Conservation (phyloP, 2,329 filamentous ascomycete species). For the Canariomyces notabilis region DNA sequence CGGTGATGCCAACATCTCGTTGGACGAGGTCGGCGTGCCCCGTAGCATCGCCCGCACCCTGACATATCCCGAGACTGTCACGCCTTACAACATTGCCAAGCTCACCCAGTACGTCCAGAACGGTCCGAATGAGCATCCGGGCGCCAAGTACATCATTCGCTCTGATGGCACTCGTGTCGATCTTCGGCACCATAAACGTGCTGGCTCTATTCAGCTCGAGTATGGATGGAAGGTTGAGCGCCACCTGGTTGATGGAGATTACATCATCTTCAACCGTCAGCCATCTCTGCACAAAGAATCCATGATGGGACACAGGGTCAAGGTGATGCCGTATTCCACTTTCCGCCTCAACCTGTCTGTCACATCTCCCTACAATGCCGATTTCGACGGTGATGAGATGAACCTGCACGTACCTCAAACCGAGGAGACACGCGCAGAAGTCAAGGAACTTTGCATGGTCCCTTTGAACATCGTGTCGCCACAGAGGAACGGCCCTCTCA, state of each 20-base stretch:
- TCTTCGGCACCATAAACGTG: slow-evolving; percentile 84
- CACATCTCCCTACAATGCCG: slow-evolving; percentile 97
- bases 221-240: slow-evolving; percentile 99
- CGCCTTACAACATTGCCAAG: slow-evolving; percentile 94
- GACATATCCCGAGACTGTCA: slow-evolving; percentile 96
- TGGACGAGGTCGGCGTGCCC: slow-evolving; percentile 96
- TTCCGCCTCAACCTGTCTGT: slow-evolving; percentile 97
- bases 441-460: slow-evolving; percentile 94
- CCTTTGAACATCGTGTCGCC: slow-evolving; percentile 97
- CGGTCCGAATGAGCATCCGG: slow-evolving; percentile 89
- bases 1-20: slow-evolving; percentile 90
- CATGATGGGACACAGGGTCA: slow-evolving; percentile 98
- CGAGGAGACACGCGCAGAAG: slow-evolving; percentile 91
- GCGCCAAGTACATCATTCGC: slow-evolving; percentile 93
- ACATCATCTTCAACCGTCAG: slow-evolving; percentile 99
- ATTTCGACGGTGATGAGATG: slow-evolving; percentile 99
- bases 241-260: slow-evolving; percentile 92
- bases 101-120: slow-evolving; percentile 86
- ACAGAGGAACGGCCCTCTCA: slow-evolving; percentile 91
- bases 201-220: slow-evolving; percentile 78
- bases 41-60: slow-evolving; percentile 86
- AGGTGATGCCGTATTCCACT: slow-evolving; percentile 98
- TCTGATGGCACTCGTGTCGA: slow-evolving; percentile 93
- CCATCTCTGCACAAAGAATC: slow-evolving; percentile 99
- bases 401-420: slow-evolving; percentile 98